Conservation (phyloP, 129 eudicot genomes). For the Deinandra increscens region DNA sequence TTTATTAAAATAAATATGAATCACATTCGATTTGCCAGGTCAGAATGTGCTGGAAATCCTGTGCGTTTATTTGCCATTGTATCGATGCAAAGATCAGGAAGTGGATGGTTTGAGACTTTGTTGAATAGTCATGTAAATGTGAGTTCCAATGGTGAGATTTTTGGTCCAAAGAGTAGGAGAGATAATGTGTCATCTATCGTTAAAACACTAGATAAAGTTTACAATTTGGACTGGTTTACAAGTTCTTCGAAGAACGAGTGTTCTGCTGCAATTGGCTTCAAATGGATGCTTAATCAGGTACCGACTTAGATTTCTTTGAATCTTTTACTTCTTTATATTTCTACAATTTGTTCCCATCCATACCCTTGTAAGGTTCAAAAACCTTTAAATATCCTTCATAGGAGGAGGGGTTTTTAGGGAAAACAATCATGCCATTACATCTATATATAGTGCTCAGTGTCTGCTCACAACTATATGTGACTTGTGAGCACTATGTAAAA, state of each 20-base stretch:
- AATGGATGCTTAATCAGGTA: slow-evolving; percentile 77
- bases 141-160: slow-evolving; percentile 59
- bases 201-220: slow-evolving; percentile 44
- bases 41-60: slow-evolving; percentile 51
- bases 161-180: slow-evolving; percentile 45
- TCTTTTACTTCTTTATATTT: background rate
- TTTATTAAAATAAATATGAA: background rate
- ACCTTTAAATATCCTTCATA: background rate
- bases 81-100: slow-evolving; percentile 68
- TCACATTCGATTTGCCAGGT: slow-evolving; percentile 24
- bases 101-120: slow-evolving; percentile 68
- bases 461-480: too few species aligned
- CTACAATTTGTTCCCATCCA: background rate
- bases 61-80: slow-evolving; percentile 55
- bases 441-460: too few species aligned
- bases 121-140: slow-evolving; percentile 53
- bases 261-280: slow-evolving; percentile 62
- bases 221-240: slow-evolving; percentile 56
- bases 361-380: slow-evolving; percentile 23
- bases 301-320: background rate
- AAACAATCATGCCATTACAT: too few species aligned
- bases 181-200: slow-evolving; percentile 38
- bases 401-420: slow-evolving; percentile 1
- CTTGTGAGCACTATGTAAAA: background rate
- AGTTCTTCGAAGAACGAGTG: slow-evolving; percentile 64